Evolutionary conservation across 192 early-diverging fungal genomes (phyloP).

Genomic region (Cladochytrium replicatum): DNA sequence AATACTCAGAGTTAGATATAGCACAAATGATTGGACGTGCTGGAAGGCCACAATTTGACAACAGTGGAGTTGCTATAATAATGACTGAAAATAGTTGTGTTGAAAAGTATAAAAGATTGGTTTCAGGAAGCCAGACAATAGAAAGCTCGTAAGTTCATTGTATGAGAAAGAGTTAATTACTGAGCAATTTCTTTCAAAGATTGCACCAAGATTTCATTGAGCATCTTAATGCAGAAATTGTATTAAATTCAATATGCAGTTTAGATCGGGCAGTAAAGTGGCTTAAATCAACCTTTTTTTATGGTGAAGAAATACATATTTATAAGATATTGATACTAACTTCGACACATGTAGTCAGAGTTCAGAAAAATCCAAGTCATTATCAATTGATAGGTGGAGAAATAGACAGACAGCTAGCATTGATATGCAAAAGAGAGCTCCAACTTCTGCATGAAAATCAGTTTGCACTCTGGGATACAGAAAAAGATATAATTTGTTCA

Average conservation of each 20-base stretch:
- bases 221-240: slow-evolving; percentile 43
- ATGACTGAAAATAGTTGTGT: slow-evolving; percentile 36
- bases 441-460: slow-evolving; percentile 15
- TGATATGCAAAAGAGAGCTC: slow-evolving; percentile 36
- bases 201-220: slow-evolving; percentile 54
- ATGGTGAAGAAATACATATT: slow-evolving; percentile 18
- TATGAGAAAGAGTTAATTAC: slow-evolving; percentile 14
- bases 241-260: slow-evolving; percentile 26
- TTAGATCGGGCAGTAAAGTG: slow-evolving; percentile 31
- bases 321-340: not conserved
- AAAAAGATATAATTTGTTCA: slow-evolving; percentile 12
- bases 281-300: slow-evolving; percentile 45
- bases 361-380: slow-evolving; percentile 31
- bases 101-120: slow-evolving; percentile 41
- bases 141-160: slow-evolving; percentile 46
- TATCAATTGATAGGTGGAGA: slow-evolving; percentile 25
- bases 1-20: slow-evolving; percentile 53
- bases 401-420: slow-evolving; percentile 14
- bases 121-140: slow-evolving; percentile 45
- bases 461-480: slow-evolving; percentile 11
- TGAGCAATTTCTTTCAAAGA: slow-evolving; percentile 7
- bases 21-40: slow-evolving; percentile 72
- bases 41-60: slow-evolving; percentile 63
- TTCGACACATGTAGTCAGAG: not conserved
- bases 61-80: slow-evolving; percentile 54